Evolutionary conservation across 192 early-diverging fungal genomes (phyloP), one percentile per base, ranked within the genome.

Genomic region (Entomortierella beljakovae): DNA sequence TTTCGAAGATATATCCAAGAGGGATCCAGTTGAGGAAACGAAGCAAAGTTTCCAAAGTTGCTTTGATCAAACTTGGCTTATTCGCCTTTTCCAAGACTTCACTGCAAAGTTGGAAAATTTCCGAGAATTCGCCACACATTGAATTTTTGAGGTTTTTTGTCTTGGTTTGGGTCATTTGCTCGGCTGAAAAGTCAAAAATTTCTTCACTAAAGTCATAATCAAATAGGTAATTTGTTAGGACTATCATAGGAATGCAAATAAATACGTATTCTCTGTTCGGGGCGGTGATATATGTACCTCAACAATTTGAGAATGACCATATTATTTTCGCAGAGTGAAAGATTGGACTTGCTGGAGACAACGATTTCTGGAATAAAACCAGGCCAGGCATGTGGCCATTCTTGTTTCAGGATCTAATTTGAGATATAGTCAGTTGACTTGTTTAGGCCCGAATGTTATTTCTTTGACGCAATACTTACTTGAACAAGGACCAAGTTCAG

Each of bases 371-470:
- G 94, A 69, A 99, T 99, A 76, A 99, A 99, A 29, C 87, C 86
- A 3, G 98, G 98, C 98, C 98, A 99, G 77, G 97, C 96, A 74
- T 95, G 95, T 15, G 98, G 98, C 98, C 98, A 99, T 81, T 99
- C 98, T 82, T 99, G 97, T 84, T 99, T 99, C 68, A 99, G 81
- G 54, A 99, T 98, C 94, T 96, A 68, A 25, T 35, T 34, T 7
- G 46, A 6, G 37, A 56, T 22, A 13, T 49, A 61, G 8, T 26
- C 43, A 42, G 43, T 9, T 13, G 42, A 43, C 42, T 8, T 18
- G 42, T 18, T 11, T 43, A 43, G 42, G n/a, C n/a, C n/a, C n/a
- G n/a, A n/a, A n/a, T n/a, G n/a, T n/a, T n/a, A n/a, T n/a, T n/a
- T n/a, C n/a, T 38, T 38, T 13, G 37, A 13, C 13, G 13, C 6